Percentiles rank a stretch among this genome's conserved stretches.
These are phyloP conservation scores for Tylopilus sp. DNA, from an alignment of 1,284 basidiomycete genomes.

Conservation along the genomic window DNA sequence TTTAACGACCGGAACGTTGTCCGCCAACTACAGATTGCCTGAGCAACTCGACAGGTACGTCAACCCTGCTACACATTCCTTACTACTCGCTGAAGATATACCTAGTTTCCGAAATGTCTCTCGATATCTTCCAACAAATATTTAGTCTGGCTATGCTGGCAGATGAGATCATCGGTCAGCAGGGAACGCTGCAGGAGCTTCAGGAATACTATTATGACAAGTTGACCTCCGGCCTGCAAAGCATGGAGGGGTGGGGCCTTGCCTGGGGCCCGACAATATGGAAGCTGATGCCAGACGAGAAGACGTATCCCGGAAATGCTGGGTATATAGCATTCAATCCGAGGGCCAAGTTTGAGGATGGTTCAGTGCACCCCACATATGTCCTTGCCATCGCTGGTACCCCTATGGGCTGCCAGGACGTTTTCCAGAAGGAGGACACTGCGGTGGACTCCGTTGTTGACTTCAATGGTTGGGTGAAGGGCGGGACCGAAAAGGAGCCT, in stretches of 20 bases:
- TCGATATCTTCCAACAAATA: slow-evolving; percentile 34
- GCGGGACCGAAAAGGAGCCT: background rate
- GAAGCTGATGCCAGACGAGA: slow-evolving; percentile 20
- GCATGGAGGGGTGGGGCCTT: slow-evolving; percentile 16
- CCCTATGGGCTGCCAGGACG: background rate
- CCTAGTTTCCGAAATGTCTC: slow-evolving; percentile 21
- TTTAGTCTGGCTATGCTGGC: slow-evolving; percentile 17
- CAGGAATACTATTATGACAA: background rate
- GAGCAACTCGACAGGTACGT: slow-evolving; percentile 1
- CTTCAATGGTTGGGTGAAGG: slow-evolving; percentile 22
- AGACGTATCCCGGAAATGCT: slow-evolving; percentile 26
- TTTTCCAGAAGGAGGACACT: background rate
- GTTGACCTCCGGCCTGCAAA: background rate
- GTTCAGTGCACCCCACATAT: slow-evolving; percentile 15
- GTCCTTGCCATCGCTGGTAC: slow-evolving; percentile 19
- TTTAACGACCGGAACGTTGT: background rate
- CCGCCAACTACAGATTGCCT: background rate
- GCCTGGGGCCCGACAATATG: slow-evolving; percentile 31
- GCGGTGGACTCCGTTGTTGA: slow-evolving; percentile 20
- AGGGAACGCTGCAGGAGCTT: slow-evolving; percentile 8
- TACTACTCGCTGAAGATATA: background rate
- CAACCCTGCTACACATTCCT: background rate
- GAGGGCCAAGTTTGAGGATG: slow-evolving; percentile 23
- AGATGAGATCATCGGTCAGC: background rate
- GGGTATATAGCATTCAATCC: slow-evolving; percentile 30